Base-by-base conservation (phyloP, 2,329 filamentous ascomycete species). In the Chaetothyriales sp. region DNA sequence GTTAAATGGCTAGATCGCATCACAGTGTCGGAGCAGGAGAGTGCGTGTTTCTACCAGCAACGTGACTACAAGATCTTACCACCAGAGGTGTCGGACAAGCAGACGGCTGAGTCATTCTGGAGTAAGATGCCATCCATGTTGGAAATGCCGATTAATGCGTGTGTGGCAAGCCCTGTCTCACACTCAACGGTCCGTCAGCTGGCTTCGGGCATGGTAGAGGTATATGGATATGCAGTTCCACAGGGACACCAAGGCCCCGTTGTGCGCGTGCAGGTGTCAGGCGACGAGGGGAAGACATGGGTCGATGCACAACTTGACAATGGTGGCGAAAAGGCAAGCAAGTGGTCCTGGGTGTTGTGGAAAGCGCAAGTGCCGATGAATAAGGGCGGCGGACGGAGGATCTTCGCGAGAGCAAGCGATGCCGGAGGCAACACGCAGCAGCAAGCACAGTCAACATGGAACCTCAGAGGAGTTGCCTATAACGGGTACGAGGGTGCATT, bases 301-400 rank as follows among this genome's bases (percentile, higher is more conserved):
- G 59, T 63, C 4, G 66, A 74, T 50, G 74, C 75, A 2, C 62
- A 71, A 44, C 59, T 74, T 20, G 53, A 62, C 12, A 50, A 55
- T 49, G 50, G 51, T 45, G 42, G 53, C 49, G 51, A 56, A 51
- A 53, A 50, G 28, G 61, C 28, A 52, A 62, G 44, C 56, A 76
- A 71, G 55, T 79, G 76, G 77, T 70, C 71, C 44, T 80, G 77
- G 77, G 69, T 69, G 44, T 60, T 80, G 36, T 80, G 77, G 77
- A 68, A 62, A 51, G 69, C 68, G 1, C 63, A 61, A 10, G 61
- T 77, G n/a, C 61, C 57, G 26, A 56, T 73, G 15, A 64, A 68
- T 46, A 65, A 62, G 46, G 71, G 73, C 0, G 59, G 62, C 18
- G 64, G 64, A 9, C 68, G 63, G 49, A 70, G 60, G 42, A 68